phyloP scores from a whole-genome alignment of 2,329 filamentous ascomycete species.

The Cadophora sp. region DNA sequence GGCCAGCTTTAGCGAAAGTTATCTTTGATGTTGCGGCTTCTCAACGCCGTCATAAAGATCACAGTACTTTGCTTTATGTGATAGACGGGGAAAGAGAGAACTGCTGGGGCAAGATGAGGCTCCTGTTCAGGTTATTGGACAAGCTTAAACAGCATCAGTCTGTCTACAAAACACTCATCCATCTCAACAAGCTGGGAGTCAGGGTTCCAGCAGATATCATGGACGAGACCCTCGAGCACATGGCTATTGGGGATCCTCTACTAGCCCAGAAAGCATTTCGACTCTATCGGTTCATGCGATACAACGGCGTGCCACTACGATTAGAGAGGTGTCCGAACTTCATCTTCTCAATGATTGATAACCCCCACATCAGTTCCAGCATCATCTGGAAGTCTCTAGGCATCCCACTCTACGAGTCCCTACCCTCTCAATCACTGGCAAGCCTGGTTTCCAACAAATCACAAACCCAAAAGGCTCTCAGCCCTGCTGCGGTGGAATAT shows the following conservation, averaged over 20 bases:
- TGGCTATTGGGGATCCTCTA: slow-evolving; percentile 23
- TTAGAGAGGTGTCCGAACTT: slow-evolving; percentile 31
- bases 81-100: slow-evolving; percentile 29
- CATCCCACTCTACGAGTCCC: slow-evolving; percentile 29
- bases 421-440: slow-evolving; percentile 10
- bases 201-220: slow-evolving; percentile 27
- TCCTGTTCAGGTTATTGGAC: slow-evolving; percentile 27
- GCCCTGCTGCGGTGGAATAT: slow-evolving; percentile 31
- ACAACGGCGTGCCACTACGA: slow-evolving; percentile 18
- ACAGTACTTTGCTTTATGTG: slow-evolving; percentile 25
- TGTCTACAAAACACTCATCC: slow-evolving; percentile 22
- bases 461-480: slow-evolving; percentile 5
- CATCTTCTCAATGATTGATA: slow-evolving; percentile 35
- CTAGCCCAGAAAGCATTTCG: slow-evolving; percentile 27
- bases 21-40: slow-evolving; percentile 25
- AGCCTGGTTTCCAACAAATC: slow-evolving; percentile 1
- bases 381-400: slow-evolving; percentile 37
- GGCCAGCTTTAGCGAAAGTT: slow-evolving; percentile 24
- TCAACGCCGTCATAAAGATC: not conserved
- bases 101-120: slow-evolving; percentile 16
- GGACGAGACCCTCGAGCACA: slow-evolving; percentile 24
- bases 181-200: slow-evolving; percentile 21
- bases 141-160: slow-evolving; percentile 24
- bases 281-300: slow-evolving; percentile 20
- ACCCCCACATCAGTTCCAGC: slow-evolving; percentile 16